These are phyloP conservation scores for Arabidopsis thaliana DNA, from an alignment of 345 rosid species.

Conservation along the genomic window TAIR10.1 NC_003076.8:1681501-1682000, in stretches of 20 bases:
- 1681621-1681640: not conserved
- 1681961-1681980: not conserved
- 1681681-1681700: not conserved
- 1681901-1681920: not conserved
- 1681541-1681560: constrained; percentile 97
- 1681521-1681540: constrained; percentile 94
- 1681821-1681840: not conserved
- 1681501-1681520: constrained; percentile 90
- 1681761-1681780: not conserved
- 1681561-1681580: constrained; percentile 21
- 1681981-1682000: not conserved
- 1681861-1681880: not conserved
- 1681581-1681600: not conserved
- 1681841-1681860: not conserved
- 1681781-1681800: not conserved
- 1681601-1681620: not conserved
- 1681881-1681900: not conserved
- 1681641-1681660: not conserved
- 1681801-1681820: not conserved
- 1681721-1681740: not conserved
- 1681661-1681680: constrained; percentile 6
- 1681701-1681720: not conserved
- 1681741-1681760: not conserved
- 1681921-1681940: not conserved
- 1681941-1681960: not conserved